Base-by-base conservation (phyloP, 139 green algal genomes). In the Yamagishiella unicocca region DNA sequence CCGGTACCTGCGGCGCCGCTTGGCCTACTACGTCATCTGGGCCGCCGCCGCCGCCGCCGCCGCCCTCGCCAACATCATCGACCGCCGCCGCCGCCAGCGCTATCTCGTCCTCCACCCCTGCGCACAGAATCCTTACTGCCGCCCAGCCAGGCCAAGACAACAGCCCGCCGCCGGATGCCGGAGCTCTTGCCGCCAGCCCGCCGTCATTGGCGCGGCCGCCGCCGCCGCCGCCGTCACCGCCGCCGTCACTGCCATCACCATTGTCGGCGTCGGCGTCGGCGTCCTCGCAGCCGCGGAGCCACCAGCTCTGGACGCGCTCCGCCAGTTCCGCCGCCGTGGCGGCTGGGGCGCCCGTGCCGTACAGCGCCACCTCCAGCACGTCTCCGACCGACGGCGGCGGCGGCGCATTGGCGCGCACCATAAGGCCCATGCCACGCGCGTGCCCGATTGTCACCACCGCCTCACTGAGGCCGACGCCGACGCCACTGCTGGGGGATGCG, bases 371-470 rank as follows among this genome's bases (percentile, higher is more conserved):
- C 77, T 73, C 55, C 37, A 84, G 58, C 2, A 84, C 77, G 7
- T 84, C 55, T 6, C 37, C 37, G 4, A 84, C 55, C 10, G 37
- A 29, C 14, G 42, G 27, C 37, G 54, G 77, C 55, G 77, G 77
- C 21, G 77, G 55, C 77, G 9, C 38, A 17, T 84, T 35, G 6
- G 77, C 14, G 0, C 77, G 53, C 6, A 84, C 77, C 77, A 84
- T 84, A 4, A 84, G 77, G 31, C 77, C 77, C 55, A 84, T 70
- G 8, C 77, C 77, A 27, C 38, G 77, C 25, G 77, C 77, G 37
- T 84, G 77, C 24, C 77, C 77, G 33, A 84, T n/a, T 37, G 77
- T 84, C 55, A 64, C 58, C 5, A 84, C 55, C 4, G 77, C 77
- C 37, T 58, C 37, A 19, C 37, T 37, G n/a, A n/a, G n/a, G 22